phyloP scores from a whole-genome alignment of 805 yeast genomes.

The Starmerella sp. region DNA sequence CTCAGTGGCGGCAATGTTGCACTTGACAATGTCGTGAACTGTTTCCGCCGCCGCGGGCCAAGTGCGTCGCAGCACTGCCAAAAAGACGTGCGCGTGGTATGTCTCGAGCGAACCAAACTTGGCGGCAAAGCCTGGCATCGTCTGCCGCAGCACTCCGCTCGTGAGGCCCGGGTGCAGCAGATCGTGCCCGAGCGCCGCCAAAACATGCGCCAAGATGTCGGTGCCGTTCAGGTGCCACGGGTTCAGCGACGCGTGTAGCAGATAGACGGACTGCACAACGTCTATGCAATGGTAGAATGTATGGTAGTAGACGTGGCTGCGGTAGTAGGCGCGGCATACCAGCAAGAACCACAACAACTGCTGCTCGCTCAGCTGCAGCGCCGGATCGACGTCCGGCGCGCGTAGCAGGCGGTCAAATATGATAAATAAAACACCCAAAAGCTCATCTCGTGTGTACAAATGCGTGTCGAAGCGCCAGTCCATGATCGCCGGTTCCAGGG shows the following conservation, averaged over 20 bases:
- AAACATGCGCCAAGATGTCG: slow-evolving; percentile 49
- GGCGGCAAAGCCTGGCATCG: slow-evolving; percentile 52
- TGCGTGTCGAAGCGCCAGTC: slow-evolving; percentile 67
- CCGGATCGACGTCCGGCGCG: slow-evolving; percentile 17
- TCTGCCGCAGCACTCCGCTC: slow-evolving; percentile 51
- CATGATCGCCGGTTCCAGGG: slow-evolving; percentile 5
- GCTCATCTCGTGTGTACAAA: slow-evolving; percentile 51
- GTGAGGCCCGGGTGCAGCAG: slow-evolving; percentile 96
- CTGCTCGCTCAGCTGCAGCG: slow-evolving; percentile 30
- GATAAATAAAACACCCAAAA: slow-evolving; percentile 45
- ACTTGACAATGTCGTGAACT: slow-evolving; percentile 16
- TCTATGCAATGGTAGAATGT: slow-evolving; percentile 93
- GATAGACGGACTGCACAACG: slow-evolving; percentile 84
- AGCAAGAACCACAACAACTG: slow-evolving; percentile 49
- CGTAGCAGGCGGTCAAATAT: slow-evolving; percentile 39
- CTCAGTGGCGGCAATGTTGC: slow-evolving; percentile 67
- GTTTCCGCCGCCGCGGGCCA: slow-evolving; percentile 31
- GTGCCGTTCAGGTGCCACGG: slow-evolving; percentile 22
- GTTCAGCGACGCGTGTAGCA: slow-evolving; percentile 7
- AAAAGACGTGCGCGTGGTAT: slow-evolving; percentile 63
- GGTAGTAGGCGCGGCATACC: slow-evolving; percentile 65
- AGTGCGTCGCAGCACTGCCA: slow-evolving; percentile 39
- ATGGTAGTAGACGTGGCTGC: slow-evolving; percentile 81
- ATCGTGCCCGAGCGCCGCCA: slow-evolving; percentile 91
- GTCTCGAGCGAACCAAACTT: slow-evolving; percentile 63